Conservation (phyloP, 176 grass and related monocot genomes). For the Hordeum vulgare region MorexV3_pseudomolecules_assembly NC_058523.1:367871791-367872290, state of each 20-base stretch:
- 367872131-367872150: too few species aligned
- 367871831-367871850: background rate
- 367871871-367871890: background rate
- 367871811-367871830: background rate
- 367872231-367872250: background rate
- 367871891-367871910: background rate
- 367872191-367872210: background rate
- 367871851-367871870: background rate
- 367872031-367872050: too few species aligned
- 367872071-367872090: too few species aligned
- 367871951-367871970: background rate
- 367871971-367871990: background rate
- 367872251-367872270: constrained; percentile 8
- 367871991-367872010: background rate
- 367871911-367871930: background rate
- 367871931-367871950: constrained; percentile 5
- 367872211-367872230: background rate
- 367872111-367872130: too few species aligned
- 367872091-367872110: too few species aligned
- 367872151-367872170: too few species aligned
- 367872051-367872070: too few species aligned
- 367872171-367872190: background rate
- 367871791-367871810: background rate
- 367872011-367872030: background rate
- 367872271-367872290: constrained; percentile 68